A percentile compares a stretch with the other conserved stretches of the same genome.
Evolutionary conservation across 2,329 filamentous ascomycete genomes (phyloP).

Genomic region (Aspergillus sp.): DNA sequence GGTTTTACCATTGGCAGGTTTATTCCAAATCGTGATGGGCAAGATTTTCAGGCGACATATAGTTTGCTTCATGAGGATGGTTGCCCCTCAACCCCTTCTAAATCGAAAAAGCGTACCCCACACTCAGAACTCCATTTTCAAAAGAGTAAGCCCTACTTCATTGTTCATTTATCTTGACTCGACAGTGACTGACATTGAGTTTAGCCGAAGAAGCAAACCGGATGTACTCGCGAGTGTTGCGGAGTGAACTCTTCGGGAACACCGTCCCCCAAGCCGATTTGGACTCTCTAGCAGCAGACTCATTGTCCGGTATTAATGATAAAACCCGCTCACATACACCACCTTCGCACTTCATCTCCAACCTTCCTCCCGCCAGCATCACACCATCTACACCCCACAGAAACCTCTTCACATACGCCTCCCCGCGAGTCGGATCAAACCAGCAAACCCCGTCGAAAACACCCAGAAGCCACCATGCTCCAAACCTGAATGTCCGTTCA

Average conservation of each 20-base stretch:
- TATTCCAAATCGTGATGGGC: constrained; percentile 86
- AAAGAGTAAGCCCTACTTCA: constrained; percentile 56
- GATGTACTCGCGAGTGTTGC: constrained; percentile 79
- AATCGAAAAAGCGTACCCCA: constrained; percentile 73
- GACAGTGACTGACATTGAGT: constrained; percentile 9
- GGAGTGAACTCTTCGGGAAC: constrained; percentile 85
- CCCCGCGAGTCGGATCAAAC: constrained; percentile 65
- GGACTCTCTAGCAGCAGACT: constrained; percentile 56
- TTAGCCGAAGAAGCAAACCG: constrained; percentile 87
- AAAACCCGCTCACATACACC: constrained; percentile 73
- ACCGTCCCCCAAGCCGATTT: constrained; percentile 76
- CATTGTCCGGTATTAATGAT: constrained; percentile 46
- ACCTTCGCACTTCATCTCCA: constrained; percentile 58
- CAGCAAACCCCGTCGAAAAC: constrained; percentile 85
- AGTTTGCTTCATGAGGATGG: constrained; percentile 86
- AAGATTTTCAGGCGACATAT: constrained; percentile 89
- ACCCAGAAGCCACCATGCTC: constrained; percentile 77
- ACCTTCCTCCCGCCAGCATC: constrained; percentile 62
- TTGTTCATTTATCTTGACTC: constrained; percentile 3
- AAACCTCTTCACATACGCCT: constrained; percentile 90
- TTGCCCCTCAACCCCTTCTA: constrained; percentile 84
- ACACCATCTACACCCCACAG: constrained; percentile 96
- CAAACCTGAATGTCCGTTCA: constrained; percentile 80
- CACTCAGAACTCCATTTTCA: constrained; percentile 92
- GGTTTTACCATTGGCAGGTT: constrained; percentile 54